Conservation (phyloP, 306 rosid genomes). For the Acacia confusa region DNA sequence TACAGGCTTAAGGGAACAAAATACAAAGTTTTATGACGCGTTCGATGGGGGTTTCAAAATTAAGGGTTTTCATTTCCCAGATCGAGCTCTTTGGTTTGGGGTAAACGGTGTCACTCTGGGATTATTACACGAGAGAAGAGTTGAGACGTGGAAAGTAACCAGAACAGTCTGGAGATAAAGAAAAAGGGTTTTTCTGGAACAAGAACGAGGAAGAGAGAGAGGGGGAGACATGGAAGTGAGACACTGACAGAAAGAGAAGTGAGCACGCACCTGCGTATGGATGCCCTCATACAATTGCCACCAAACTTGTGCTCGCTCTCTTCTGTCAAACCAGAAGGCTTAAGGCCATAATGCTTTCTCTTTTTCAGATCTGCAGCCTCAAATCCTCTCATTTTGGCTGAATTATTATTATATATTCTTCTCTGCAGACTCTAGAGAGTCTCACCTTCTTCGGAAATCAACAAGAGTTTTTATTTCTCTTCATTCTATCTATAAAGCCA, state of each 20-base stretch:
- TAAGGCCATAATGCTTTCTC: background rate
- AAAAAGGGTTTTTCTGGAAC: background rate
- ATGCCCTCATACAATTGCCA: constrained; percentile 46
- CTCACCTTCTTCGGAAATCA: background rate
- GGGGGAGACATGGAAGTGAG: no score
- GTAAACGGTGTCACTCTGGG: no score
- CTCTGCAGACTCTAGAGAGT: background rate
- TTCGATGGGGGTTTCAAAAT: no score
- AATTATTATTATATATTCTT: background rate
- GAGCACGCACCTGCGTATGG: constrained; percentile 53
- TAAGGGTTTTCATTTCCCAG: no score
- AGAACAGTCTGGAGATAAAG: background rate
- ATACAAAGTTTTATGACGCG: no score
- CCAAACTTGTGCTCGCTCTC: constrained; percentile 73
- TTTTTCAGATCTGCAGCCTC: constrained; percentile 24
- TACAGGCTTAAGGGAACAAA: no score
- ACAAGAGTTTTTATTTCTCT: background rate
- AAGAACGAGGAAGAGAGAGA: background rate
- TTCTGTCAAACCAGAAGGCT: constrained; percentile 50
- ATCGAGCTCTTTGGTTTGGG: no score
- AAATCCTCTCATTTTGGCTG: no score
- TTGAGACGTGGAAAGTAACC: background rate
- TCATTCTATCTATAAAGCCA: background rate
- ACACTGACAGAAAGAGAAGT: constrained; percentile 50
- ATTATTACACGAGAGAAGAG: background rate